Base-by-base conservation (phyloP, 768 basidiomycete species). In the Hygrophoropsis aurantiaca region DNA sequence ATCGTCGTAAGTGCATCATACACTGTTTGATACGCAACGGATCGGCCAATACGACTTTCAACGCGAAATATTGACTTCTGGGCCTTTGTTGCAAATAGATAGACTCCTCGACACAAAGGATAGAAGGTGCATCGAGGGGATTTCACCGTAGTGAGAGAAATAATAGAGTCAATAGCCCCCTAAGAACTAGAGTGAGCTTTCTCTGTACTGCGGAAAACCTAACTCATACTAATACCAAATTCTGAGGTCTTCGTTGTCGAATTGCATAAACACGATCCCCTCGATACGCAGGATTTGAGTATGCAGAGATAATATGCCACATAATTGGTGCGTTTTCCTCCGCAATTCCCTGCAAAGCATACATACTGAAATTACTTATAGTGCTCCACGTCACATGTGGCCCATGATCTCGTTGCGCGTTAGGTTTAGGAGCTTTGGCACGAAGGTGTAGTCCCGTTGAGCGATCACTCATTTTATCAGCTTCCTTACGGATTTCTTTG, bases 41-140 rank as follows among this genome's bases (percentile, higher is more conserved):
- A 50, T 10, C 41, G 44, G 11, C 47, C 53, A 2, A 50, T 10
- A 3, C 49, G 43, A 32, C 51, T 50, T 15, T 54, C 49, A 4
- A 58, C 54, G 16, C 53, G 44, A 24, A 50, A 54, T 11, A 49
- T 19, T 3, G 55, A 46, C 34, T 37, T 44, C 25, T 56, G 47
- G 16, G 55, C 52, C 36, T 56, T 48, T n/a, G 47, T 30, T 3
- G 43, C 50, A 36, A 49, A 54, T 2, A 47, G 47, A 32, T 44
- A 49, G 9, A 51, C 23, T 13, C 43, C 53, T 2, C 42, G 40
- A 5, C 33, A 32, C 19, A 47, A 26, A 15, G 49, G 24, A 11
- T 19, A 40, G 16, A 47, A 34, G 41, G 44, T 39, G 11, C 42
- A 41, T 13, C 24, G 43, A n/a, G n/a, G n/a, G 13, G 44, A 37